A percentile compares a stretch with the other conserved stretches of the same genome.
Conservation (phyloP, 2,329 filamentous ascomycete species). For the Colletotrichum melonis region DNA sequence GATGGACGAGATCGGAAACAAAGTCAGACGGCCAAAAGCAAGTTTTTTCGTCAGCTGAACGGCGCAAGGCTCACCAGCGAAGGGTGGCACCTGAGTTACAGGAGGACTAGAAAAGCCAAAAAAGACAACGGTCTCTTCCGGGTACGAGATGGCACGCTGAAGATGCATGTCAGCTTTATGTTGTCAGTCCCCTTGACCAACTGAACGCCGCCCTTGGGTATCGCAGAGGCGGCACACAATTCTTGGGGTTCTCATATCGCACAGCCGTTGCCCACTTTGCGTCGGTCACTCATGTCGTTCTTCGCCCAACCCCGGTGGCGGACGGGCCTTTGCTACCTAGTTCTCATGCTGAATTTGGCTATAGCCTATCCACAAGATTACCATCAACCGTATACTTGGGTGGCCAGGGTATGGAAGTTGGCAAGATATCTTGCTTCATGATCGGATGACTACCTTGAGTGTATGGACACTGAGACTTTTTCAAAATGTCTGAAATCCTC, state of each 20-base stretch:
- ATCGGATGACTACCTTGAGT: background rate
- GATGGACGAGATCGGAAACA: background rate
- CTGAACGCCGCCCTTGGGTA: background rate
- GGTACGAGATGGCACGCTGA: background rate
- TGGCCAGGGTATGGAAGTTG: constrained; percentile 1
- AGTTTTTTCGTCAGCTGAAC: background rate
- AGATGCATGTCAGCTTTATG: constrained; percentile 9
- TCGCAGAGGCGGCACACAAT: constrained; percentile 5
- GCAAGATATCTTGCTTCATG: background rate
- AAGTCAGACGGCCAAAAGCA: background rate
- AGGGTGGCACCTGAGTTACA: background rate
- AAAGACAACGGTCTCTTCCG: background rate
- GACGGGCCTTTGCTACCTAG: background rate
- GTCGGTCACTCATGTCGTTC: background rate
- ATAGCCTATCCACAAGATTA: background rate
- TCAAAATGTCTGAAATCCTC: background rate
- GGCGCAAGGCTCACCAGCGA: background rate
- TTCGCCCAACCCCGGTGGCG: background rate
- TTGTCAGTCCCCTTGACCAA: background rate
- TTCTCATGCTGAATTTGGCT: background rate
- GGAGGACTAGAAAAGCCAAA: background rate
- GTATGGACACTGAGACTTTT: background rate
- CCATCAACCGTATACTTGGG: constrained; percentile 1
- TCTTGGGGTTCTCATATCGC: background rate
- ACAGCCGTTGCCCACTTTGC: background rate